Conservation (phyloP, 169 alveolate genomes). For the Plasmodium falciparum region DNA sequence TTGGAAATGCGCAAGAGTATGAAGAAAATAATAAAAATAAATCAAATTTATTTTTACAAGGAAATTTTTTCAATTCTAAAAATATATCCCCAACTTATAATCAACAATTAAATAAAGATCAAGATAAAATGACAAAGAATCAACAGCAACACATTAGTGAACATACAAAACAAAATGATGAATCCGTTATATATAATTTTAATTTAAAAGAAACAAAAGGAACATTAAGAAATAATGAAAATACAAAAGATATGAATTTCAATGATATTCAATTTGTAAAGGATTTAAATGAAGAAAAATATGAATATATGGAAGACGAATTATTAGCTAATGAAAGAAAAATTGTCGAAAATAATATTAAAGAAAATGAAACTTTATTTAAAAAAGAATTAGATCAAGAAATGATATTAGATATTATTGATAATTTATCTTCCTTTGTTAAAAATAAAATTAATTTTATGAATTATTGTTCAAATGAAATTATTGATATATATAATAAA, state of each 20-base stretch:
- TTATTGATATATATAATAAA: slow-evolving; percentile 69
- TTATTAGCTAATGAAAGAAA: slow-evolving; percentile 63
- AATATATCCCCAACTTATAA: not conserved
- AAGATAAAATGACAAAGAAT: not conserved
- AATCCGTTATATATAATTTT: slow-evolving; percentile 18
- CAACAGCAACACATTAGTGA: not conserved
- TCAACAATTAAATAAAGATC: not conserved
- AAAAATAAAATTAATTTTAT: slow-evolving; percentile 77
- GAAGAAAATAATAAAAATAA: slow-evolving; percentile 44
- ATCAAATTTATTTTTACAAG: not conserved
- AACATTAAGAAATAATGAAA: slow-evolving; percentile 61
- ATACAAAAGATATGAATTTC: slow-evolving; percentile 57
- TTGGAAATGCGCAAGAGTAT: slow-evolving; percentile 16
- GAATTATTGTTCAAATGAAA: slow-evolving; percentile 78
- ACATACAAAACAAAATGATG: not conserved
- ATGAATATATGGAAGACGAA: slow-evolving; percentile 28
- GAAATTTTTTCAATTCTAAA: not conserved
- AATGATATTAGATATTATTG: slow-evolving; percentile 68
- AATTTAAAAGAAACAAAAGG: slow-evolving; percentile 75
- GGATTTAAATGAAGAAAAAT: slow-evolving; percentile 20
- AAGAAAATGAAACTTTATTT: slow-evolving; percentile 55
- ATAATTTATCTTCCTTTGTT: slow-evolving; percentile 75
- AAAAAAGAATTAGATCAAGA: slow-evolving; percentile 69
- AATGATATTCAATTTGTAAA: slow-evolving; percentile 31
- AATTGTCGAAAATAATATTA: slow-evolving; percentile 58